Percentiles rank a stretch among this genome's conserved stretches.
Evolutionary conservation across 2,329 filamentous ascomycete genomes (phyloP).

Genomic region (Emmonsiellopsis sp.): DNA sequence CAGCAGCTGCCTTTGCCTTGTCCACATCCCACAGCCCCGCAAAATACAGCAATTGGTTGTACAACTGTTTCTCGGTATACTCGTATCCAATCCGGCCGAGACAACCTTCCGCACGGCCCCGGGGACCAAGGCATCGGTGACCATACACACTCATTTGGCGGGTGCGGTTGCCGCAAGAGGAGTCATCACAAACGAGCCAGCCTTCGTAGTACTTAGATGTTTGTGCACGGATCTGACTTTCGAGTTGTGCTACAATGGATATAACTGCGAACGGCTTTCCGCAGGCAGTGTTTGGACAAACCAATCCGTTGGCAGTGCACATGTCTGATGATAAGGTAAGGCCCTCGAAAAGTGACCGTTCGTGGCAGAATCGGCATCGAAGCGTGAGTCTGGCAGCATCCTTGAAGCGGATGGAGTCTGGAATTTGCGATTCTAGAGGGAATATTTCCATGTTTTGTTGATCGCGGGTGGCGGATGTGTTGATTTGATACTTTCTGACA

Average conservation of each 20-base stretch:
- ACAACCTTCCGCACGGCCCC: slow-evolving; percentile 75
- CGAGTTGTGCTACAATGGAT: slow-evolving; percentile 75
- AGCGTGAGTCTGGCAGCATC: slow-evolving; percentile 68
- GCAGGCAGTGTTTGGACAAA: slow-evolving; percentile 59
- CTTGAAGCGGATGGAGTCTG: slow-evolving; percentile 80
- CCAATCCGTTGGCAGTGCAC: slow-evolving; percentile 64
- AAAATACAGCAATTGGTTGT: slow-evolving; percentile 90
- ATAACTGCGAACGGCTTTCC: slow-evolving; percentile 56
- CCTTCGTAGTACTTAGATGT: slow-evolving; percentile 84
- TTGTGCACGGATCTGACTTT: slow-evolving; percentile 68
- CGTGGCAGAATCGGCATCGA: slow-evolving; percentile 72
- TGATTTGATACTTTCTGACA: slow-evolving; percentile 72
- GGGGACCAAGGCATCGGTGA: slow-evolving; percentile 76
- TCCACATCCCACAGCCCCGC: slow-evolving; percentile 81
- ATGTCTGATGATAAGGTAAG: slow-evolving; percentile 49
- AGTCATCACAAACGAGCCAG: slow-evolving; percentile 84
- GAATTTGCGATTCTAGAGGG: slow-evolving; percentile 87
- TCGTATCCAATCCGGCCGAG: slow-evolving; percentile 82
- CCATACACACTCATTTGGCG: slow-evolving; percentile 91
- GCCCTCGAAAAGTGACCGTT: slow-evolving; percentile 65
- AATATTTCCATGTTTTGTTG: slow-evolving; percentile 62
- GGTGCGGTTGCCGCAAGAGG: slow-evolving; percentile 75
- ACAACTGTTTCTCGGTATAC: slow-evolving; percentile 77
- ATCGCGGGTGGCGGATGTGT: slow-evolving; percentile 43
- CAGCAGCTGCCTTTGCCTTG: slow-evolving; percentile 52